Evolutionary conservation across 2,329 filamentous ascomycete species (phyloP).

Genomic region (Dothideomycetidae sp.): DNA sequence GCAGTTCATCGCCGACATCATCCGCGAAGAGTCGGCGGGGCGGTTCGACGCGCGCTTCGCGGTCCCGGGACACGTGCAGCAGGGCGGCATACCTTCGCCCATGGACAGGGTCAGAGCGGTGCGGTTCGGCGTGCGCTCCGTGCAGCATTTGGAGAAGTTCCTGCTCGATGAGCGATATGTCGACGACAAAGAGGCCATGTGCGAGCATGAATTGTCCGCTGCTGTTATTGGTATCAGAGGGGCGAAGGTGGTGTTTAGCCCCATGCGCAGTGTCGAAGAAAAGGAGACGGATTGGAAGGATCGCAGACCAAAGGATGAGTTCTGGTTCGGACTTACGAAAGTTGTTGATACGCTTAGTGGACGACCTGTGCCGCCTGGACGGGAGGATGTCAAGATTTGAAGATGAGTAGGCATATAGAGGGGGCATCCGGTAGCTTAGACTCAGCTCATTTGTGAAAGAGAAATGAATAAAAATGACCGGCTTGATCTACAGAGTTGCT

Average conservation of each 20-base stretch:
- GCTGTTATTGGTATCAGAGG: constrained; percentile 87
- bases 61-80: constrained; percentile 87
- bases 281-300: constrained; percentile 88
- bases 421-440: too few species aligned
- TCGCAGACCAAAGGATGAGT: constrained; percentile 66
- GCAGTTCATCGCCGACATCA: constrained; percentile 87
- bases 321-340: constrained; percentile 69
- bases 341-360: constrained; percentile 77
- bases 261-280: constrained; percentile 67
- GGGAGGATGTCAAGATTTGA: constrained; percentile 9
- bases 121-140: constrained; percentile 81
- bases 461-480: too few species aligned
- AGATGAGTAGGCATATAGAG: too few species aligned
- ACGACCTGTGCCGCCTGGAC: constrained; percentile 27
- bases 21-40: constrained; percentile 81
- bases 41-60: constrained; percentile 86
- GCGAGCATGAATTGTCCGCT: constrained; percentile 56
- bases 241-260: constrained; percentile 73
- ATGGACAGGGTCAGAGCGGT: constrained; percentile 95
- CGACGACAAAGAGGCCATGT: constrained; percentile 47
- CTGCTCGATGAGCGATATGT: constrained; percentile 30
- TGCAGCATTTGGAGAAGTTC: constrained; percentile 76
- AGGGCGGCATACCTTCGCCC: constrained; percentile 79
- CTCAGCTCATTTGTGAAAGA: too few species aligned
- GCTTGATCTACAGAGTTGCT: too few species aligned